Percentiles rank a stretch among this genome's conserved stretches.
Conservation (phyloP, 768 basidiomycete genomes). For the Rubroboletus satanas region DNA sequence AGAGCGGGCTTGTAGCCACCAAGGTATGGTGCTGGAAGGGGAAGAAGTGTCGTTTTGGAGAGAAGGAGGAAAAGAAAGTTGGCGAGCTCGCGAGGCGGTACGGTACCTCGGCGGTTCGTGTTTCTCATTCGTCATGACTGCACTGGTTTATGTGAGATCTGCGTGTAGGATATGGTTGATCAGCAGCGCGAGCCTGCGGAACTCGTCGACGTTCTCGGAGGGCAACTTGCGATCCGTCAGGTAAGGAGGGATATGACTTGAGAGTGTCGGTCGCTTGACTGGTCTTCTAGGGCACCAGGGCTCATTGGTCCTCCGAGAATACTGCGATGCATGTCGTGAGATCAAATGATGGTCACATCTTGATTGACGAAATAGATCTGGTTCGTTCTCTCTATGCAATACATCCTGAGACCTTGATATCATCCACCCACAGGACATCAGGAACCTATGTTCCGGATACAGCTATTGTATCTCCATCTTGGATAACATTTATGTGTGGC, state of each 20-base stretch:
- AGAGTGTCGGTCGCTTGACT: background rate
- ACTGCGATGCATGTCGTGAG: constrained; percentile 79
- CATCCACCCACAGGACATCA: constrained; percentile 41
- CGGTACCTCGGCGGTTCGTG: constrained; percentile 56
- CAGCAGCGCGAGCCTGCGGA: constrained; percentile 65
- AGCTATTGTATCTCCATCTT: constrained; percentile 75
- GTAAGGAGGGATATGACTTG: constrained; percentile 34
- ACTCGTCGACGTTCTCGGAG: constrained; percentile 62
- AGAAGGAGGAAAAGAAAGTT: constrained; percentile 62
- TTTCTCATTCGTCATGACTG: background rate
- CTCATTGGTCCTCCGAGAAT: constrained; percentile 75
- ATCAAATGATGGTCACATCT: constrained; percentile 43
- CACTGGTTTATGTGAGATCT: background rate
- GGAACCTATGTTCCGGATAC: constrained; percentile 79
- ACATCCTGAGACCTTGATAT: constrained; percentile 1
- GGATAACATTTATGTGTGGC: constrained; percentile 74
- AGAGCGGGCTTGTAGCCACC: constrained; percentile 63
- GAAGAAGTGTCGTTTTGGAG: constrained; percentile 46
- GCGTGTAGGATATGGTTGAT: constrained; percentile 36
- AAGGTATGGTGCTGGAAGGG: constrained; percentile 79
- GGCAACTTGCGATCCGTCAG: constrained; percentile 70
- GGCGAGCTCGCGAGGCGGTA: constrained; percentile 72
- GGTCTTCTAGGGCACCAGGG: constrained; percentile 54
- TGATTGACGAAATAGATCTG: constrained; percentile 71
- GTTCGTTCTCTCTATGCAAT: constrained; percentile 35